A percentile compares a stretch with the other conserved stretches of the same genome.
Evolutionary conservation across 805 yeast species (phyloP).

Genomic region (Cyberlindnera veronae): DNA sequence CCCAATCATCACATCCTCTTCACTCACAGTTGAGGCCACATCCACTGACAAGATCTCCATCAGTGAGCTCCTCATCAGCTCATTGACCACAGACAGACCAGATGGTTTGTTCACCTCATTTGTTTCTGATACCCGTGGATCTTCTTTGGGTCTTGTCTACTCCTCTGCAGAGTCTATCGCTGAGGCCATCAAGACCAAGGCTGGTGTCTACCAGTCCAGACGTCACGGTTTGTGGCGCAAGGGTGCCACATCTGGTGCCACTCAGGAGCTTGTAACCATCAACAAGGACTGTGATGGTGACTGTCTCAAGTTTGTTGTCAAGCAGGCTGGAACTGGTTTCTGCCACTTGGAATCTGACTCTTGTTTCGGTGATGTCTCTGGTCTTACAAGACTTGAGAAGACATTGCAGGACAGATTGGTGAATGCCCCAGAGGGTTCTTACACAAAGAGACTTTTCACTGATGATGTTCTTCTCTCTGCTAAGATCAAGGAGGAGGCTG

Average conservation of each 20-base stretch:
- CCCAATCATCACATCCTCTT: slow-evolving; percentile 22
- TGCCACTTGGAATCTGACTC: slow-evolving; percentile 82
- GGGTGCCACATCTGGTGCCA: slow-evolving; percentile 95
- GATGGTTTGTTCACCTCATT: slow-evolving; percentile 86
- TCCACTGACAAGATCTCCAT: slow-evolving; percentile 30
- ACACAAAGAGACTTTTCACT: slow-evolving; percentile 81
- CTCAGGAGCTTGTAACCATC: slow-evolving; percentile 67
- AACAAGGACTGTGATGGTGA: slow-evolving; percentile 91
- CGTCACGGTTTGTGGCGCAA: slow-evolving; percentile 93
- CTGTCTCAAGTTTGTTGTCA: slow-evolving; percentile 81
- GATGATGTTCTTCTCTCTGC: slow-evolving; percentile 77
- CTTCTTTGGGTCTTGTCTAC: slow-evolving; percentile 85
- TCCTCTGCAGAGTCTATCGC: slow-evolving; percentile 79
- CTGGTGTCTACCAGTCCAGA: slow-evolving; percentile 94
- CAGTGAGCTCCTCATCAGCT: slow-evolving; percentile 44
- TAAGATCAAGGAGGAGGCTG: slow-evolving; percentile 93
- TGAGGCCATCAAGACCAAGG: slow-evolving; percentile 73
- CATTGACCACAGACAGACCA: slow-evolving; percentile 72
- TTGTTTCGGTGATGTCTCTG: slow-evolving; percentile 74
- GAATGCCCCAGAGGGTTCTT: slow-evolving; percentile 89
- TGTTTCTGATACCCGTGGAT: slow-evolving; percentile 65
- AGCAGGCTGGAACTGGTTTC: slow-evolving; percentile 84
- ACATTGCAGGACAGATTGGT: slow-evolving; percentile 59
- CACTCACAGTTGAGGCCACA: slow-evolving; percentile 19
- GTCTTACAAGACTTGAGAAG: slow-evolving; percentile 64